Conservation (phyloP, 1,139 yeast species). For the Hansenula sp. region DNA sequence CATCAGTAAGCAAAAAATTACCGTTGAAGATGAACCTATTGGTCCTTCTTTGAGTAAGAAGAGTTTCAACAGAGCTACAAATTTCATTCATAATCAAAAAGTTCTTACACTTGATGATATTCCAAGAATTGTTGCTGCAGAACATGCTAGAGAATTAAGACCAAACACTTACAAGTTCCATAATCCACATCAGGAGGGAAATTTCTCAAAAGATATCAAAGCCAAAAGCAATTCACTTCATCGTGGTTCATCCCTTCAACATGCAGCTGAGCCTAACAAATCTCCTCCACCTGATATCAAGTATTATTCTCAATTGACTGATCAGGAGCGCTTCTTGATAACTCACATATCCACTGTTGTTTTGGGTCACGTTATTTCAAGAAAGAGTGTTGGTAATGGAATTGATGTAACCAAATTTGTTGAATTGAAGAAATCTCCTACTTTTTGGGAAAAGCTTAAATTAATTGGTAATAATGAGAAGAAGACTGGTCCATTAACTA, state of each 20-base stretch:
- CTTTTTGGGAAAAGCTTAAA: conserved; percentile 75
- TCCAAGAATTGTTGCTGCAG: conserved; percentile 95
- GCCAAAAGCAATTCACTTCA: conserved; percentile 15
- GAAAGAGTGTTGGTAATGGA: conserved; percentile 36
- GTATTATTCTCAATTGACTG: conserved; percentile 70
- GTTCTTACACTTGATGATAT: conserved; percentile 92
- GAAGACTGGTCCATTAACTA: conserved; percentile 17
- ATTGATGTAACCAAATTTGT: conserved; percentile 47
- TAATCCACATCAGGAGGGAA: conserved; percentile 30
- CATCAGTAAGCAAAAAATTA: conserved; percentile 20
- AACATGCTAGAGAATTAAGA: conserved; percentile 89
- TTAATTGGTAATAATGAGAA: conserved; percentile 28
- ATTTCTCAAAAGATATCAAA: conserved; percentile 32
- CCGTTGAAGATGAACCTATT: conserved; percentile 23
- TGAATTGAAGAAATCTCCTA: conserved; percentile 51
- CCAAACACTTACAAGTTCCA: conserved; percentile 83
- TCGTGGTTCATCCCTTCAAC: conserved; percentile 14
- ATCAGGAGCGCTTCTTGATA: conserved; percentile 56
- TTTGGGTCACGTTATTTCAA: conserved; percentile 35
- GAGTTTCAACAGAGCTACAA: conserved; percentile 24
- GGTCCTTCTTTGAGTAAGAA: conserved; percentile 21
- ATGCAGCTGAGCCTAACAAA: conserved; percentile 8
- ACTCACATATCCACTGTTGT: conserved; percentile 70
- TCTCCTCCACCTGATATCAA: conserved; percentile 6
- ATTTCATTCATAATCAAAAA: conserved; percentile 58